phyloP scores from a whole-genome alignment of 2,329 filamentous ascomycete species.

The Rutstroemia sp. region DNA sequence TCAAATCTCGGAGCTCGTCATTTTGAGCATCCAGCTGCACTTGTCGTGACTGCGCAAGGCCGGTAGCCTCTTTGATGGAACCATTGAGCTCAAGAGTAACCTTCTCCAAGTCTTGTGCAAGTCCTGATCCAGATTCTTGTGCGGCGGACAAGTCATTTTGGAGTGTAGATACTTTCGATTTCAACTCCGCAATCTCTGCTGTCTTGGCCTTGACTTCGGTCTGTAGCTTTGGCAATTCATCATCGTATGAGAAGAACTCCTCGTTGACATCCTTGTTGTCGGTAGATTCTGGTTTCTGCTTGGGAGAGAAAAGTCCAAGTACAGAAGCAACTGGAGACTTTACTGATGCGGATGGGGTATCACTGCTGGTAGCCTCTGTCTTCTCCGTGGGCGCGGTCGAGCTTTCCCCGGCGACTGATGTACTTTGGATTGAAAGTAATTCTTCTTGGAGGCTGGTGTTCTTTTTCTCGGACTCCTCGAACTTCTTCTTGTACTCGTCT shows the following conservation, averaged over 20 bases:
- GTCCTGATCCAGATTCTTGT: conserved; percentile 61
- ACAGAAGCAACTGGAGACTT: conserved; percentile 43
- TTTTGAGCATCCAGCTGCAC: conserved; percentile 21
- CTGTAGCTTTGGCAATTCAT: conserved; percentile 77
- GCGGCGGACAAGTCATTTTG: conserved; percentile 64
- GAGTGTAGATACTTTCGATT: conserved; percentile 58
- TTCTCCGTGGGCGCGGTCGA: conserved; percentile 15
- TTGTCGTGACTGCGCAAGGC: conserved; percentile 15
- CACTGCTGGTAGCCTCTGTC: conserved; percentile 19
- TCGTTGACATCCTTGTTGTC: conserved; percentile 40
- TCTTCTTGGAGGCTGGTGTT: conserved; percentile 57
- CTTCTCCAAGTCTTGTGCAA: conserved; percentile 41
- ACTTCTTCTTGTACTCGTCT: conserved; percentile 70
- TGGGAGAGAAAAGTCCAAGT: conserved; percentile 43
- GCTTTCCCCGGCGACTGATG: conserved; percentile 30
- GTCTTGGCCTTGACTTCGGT: conserved; percentile 63
- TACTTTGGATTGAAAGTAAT: conserved; percentile 45
- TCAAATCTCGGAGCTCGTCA: conserved; percentile 22
- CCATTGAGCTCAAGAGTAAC: conserved; percentile 52
- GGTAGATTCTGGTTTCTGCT: conserved; percentile 34
- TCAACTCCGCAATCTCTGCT: conserved; percentile 63
- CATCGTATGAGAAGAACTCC: conserved; percentile 89
- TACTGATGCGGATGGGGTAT: conserved; percentile 29
- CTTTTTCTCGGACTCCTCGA: conserved; percentile 60
- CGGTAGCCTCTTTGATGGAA: conserved; percentile 55